phyloP scores from a whole-genome alignment of 305 asterid species.

The Withania somnifera region DNA sequence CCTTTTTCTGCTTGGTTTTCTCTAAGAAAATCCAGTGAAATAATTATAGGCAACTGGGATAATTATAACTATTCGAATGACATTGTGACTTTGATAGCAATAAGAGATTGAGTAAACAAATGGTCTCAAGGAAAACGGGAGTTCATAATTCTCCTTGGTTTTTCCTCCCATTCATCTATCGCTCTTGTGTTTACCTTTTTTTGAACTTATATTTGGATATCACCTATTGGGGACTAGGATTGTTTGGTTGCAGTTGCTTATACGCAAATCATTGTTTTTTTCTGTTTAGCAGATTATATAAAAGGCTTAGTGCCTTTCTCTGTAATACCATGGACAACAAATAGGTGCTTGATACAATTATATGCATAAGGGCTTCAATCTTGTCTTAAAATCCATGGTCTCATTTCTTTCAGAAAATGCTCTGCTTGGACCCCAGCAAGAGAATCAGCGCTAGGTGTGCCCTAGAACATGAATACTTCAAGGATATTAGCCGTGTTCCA shows the following conservation, averaged over 20 bases:
- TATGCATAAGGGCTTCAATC: background rate
- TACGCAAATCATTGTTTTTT: background rate
- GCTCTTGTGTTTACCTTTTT: background rate
- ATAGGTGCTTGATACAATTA: background rate
- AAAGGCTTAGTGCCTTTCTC: background rate
- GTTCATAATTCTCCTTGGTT: no score
- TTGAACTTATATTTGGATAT: background rate
- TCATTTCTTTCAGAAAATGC: constrained; percentile 56
- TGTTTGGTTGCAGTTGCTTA: background rate
- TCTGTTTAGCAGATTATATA: background rate
- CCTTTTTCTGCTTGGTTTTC: background rate
- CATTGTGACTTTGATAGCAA: background rate
- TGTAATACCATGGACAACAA: background rate
- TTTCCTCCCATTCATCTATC: background rate
- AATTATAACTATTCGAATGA: background rate
- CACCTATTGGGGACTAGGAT: background rate
- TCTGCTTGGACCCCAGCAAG: constrained; percentile 78
- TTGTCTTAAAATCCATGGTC: background rate
- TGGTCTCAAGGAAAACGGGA: background rate
- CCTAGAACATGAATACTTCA: constrained; percentile 88
- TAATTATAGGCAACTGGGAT: background rate
- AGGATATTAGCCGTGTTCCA: constrained; percentile 64
- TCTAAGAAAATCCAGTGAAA: background rate
- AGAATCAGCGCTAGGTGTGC: constrained; percentile 78
- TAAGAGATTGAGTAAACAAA: background rate